A percentile compares a stretch with the other conserved stretches of the same genome.
Conservation (phyloP, 192 early-diverging fungal genomes). For the Umbelopsis ramanniana region DNA sequence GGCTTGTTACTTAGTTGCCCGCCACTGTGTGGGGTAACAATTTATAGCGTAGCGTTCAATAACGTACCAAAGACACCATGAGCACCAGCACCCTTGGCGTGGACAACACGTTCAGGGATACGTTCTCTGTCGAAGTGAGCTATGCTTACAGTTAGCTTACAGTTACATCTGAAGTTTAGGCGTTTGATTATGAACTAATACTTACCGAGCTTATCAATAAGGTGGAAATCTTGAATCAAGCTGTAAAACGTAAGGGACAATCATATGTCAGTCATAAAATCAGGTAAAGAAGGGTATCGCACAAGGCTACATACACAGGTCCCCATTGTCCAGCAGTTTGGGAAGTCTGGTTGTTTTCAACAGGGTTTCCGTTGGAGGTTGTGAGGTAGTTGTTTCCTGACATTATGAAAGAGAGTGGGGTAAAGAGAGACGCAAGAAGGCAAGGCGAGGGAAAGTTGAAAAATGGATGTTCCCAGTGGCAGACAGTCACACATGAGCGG, state of each 20-base stretch:
- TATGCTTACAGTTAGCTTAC: neutral
- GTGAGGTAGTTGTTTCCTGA: constrained; percentile 34
- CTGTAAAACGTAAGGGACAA: constrained; percentile 5
- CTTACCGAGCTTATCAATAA: constrained; percentile 72
- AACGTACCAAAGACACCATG: constrained; percentile 70
- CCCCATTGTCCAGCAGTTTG: constrained; percentile 69
- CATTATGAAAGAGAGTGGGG: constrained; percentile 16
- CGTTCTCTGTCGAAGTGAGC: constrained; percentile 80
- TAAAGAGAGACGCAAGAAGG: neutral
- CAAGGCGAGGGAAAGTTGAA: neutral
- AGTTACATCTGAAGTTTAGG: neutral
- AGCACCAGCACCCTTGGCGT: constrained; percentile 81
- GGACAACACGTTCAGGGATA: constrained; percentile 81
- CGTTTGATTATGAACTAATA: neutral
- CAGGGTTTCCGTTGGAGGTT: constrained; percentile 65
- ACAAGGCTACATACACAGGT: constrained; percentile 48
- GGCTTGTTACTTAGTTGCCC: neutral
- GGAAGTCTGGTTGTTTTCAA: constrained; percentile 77
- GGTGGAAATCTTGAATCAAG: constrained; percentile 73
- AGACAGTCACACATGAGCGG: neutral
- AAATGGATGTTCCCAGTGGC: neutral
- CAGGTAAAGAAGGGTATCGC: neutral
- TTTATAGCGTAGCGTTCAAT: too few relatives aligned
- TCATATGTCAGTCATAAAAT: constrained; percentile 7
- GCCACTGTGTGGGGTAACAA: neutral